Base-by-base conservation (phyloP, 768 basidiomycete species). In the Phanerochaete sordida region DNA sequence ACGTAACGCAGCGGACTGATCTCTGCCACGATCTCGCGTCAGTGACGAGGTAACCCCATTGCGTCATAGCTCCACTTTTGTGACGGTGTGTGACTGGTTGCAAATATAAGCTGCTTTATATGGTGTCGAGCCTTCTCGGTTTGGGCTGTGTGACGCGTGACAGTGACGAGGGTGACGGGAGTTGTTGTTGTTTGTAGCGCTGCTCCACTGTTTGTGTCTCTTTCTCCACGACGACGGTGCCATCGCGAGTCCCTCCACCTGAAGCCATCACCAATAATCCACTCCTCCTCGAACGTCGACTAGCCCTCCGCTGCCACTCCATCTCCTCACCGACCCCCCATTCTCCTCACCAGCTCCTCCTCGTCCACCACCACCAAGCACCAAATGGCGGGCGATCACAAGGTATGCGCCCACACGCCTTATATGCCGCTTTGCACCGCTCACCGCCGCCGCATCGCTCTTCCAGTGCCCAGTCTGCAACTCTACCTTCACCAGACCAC, bases 401-500 rank as follows among this genome's bases (percentile, higher is more conserved):
- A 71, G 60, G 69, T 70, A 35, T 30, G 66, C 59, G 49, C 58
- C 53, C 30, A 21, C 60, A 5, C 28, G n/a, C 53, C 44, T 31
- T 58, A 9, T 54, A 30, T 19, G 50, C 44, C 24, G 28, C 45
- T 49, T 11, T 26, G 27, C 47, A 60, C 59, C 37, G 56, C 65
- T 60, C 66, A 55, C 59, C 35, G 11, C 23, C 45, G 39, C 26
- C 51, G 23, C 44, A 23, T 50, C 59, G 28, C 28, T 33, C 39
- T 24, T 46, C 49, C 65, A 88, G 72, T 93, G 92, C 71, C 86
- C 91, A 19, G 91, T 93, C 13, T 94, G 91, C 72, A 84, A 88
- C 63, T 88, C 92, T 0, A 92, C 91, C 0, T 94, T 94, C 65
- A 94, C 92, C 24, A 82, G 91, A 55, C 91, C 91, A 28, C 91